These are phyloP conservation scores for Jamesozyma hellenica DNA, from an alignment of 805 yeast genomes.

Conservation along the genomic window DNA sequence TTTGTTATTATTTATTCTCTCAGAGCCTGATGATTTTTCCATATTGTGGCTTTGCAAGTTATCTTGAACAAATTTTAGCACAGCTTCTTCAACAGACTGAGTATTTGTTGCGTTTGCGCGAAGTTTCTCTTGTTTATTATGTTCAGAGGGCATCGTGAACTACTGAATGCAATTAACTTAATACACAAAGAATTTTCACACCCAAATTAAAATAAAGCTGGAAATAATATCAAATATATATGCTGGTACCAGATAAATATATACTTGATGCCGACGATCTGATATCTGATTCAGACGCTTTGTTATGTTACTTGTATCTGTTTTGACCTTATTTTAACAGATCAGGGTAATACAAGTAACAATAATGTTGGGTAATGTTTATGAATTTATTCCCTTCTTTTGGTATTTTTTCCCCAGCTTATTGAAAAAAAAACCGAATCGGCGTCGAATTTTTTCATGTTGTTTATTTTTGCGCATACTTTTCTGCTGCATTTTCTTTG, in stretches of 20 bases:
- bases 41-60: slow-evolving; percentile 35
- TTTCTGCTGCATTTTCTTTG: neutral
- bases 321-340: neutral
- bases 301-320: too few relatives aligned
- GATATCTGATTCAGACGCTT: too few relatives aligned
- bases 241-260: too few relatives aligned
- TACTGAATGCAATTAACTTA: too few relatives aligned
- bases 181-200: too few relatives aligned
- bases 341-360: slow-evolving; percentile 1
- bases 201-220: too few relatives aligned
- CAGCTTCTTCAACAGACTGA: slow-evolving; percentile 65
- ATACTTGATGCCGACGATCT: too few relatives aligned
- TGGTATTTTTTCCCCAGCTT: neutral
- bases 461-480: neutral
- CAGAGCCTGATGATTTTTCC: slow-evolving; percentile 1
- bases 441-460: too few relatives aligned
- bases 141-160: slow-evolving; percentile 1
- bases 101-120: slow-evolving; percentile 3
- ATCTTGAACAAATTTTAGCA: slow-evolving; percentile 61
- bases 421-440: neutral
- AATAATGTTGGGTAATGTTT: neutral
- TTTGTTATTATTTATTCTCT: slow-evolving; percentile 14
- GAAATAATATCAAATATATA: neutral
- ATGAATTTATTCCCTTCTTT: neutral
- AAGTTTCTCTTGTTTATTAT: neutral